A percentile compares a stretch with the other conserved stretches of the same genome.
phyloP scores from a whole-genome alignment of 371 early-diverging fungal species.

The Enterospora canceri region DNA sequence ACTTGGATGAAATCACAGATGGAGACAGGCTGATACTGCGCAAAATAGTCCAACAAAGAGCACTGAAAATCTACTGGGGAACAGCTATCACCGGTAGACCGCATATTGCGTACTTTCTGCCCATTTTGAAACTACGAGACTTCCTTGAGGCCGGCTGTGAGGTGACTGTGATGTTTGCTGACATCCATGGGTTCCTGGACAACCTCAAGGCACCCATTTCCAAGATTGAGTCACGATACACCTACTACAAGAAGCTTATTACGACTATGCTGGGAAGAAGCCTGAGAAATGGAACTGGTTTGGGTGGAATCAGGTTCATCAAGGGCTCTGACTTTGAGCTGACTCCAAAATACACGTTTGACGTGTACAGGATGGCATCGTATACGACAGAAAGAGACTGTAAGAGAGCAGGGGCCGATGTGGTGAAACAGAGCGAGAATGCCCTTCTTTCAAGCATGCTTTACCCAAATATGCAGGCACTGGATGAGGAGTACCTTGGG shows the following conservation, averaged over 20 bases:
- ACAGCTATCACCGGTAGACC: constrained; percentile 94
- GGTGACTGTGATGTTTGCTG: constrained; percentile 84
- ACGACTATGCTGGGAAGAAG: constrained; percentile 68
- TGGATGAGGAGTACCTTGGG: constrained; percentile 92
- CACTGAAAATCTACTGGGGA: constrained; percentile 93
- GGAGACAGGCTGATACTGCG: constrained; percentile 64
- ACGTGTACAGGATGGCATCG: constrained; percentile 75
- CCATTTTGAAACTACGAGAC: constrained; percentile 91
- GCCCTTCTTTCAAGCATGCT: constrained; percentile 78
- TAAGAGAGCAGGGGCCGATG: constrained; percentile 95
- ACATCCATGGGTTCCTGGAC: constrained; percentile 94
- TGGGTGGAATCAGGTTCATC: constrained; percentile 75
- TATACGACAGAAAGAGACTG: constrained; percentile 82
- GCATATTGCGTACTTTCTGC: constrained; percentile 93
- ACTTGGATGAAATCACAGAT: constrained; percentile 88
- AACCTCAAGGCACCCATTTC: constrained; percentile 94
- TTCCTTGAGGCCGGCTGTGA: constrained; percentile 80
- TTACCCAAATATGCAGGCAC: constrained; percentile 94
- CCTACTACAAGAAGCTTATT: constrained; percentile 82
- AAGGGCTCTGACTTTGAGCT: constrained; percentile 77
- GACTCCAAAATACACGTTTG: constrained; percentile 73
- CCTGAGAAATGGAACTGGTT: constrained; percentile 63
- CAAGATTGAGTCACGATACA: constrained; percentile 69
- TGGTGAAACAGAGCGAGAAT: constrained; percentile 93
- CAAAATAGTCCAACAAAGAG: constrained; percentile 69